Evolutionary conservation across 495 filamentous ascomycete species (phyloP).

Genomic region (Tuber calosporum): DNA sequence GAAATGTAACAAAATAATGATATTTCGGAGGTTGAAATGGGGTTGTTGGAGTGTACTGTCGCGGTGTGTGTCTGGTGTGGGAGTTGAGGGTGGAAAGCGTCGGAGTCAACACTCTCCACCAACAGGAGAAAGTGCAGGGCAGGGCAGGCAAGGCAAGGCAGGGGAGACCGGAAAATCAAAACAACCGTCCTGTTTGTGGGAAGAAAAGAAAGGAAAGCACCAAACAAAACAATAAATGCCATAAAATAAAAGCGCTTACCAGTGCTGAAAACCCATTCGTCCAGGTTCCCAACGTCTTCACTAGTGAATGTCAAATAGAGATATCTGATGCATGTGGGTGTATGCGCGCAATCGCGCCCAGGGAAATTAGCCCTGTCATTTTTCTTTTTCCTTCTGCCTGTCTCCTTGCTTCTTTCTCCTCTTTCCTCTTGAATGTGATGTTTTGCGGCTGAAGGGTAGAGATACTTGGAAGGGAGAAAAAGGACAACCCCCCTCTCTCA

Average conservation of each 20-base stretch:
- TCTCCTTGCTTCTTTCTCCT: background rate
- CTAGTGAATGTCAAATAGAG: slow-evolving; percentile 51
- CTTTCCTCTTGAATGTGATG: background rate
- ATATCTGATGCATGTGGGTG: slow-evolving; percentile 46
- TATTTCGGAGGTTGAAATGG: background rate
- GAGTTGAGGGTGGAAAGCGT: background rate
- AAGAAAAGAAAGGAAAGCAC: background rate
- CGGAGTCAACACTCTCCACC: slow-evolving; percentile 1
- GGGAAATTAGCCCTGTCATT: slow-evolving; percentile 21
- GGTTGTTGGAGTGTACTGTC: background rate
- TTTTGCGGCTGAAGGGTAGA: slow-evolving; percentile 26
- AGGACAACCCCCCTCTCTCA: background rate
- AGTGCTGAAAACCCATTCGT: slow-evolving; percentile 54
- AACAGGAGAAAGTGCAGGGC: background rate
- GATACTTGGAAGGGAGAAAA: background rate
- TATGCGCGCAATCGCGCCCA: slow-evolving; percentile 12
- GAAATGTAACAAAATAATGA: background rate
- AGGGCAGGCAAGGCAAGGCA: slow-evolving; percentile 1
- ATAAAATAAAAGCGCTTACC: slow-evolving; percentile 30
- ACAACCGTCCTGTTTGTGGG: background rate
- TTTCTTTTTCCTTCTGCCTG: slow-evolving; percentile 4
- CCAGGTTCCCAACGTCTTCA: slow-evolving; percentile 49
- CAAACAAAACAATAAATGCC: background rate
- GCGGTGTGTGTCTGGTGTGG: background rate
- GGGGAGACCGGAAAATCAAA: slow-evolving; percentile 4